Evolutionary conservation across 2,329 filamentous ascomycete genomes (phyloP), one percentile per base, ranked within the genome.

Genomic region (Chrysosporium keratinophilum): DNA sequence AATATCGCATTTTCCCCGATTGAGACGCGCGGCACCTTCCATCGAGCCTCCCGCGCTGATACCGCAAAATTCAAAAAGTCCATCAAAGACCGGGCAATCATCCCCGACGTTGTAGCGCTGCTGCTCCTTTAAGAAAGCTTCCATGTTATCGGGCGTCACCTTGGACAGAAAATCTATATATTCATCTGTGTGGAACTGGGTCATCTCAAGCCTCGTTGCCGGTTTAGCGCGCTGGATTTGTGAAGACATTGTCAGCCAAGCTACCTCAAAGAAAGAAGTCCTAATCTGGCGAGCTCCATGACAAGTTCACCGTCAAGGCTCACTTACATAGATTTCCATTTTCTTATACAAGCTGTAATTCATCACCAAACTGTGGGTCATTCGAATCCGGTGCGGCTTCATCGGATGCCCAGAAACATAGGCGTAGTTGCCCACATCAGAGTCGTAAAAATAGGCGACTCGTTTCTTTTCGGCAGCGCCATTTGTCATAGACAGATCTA

Each of bases 141-240:
- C 94, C 88, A 97, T 97, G 68, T 98, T 98, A 74, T 98, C 93
- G 1, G 93, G 94, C 0, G 93, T 97, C 53, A 98, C 93, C 63
- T 94, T 95, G 58, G 81, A 80, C 42, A 85, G 73, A 64, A 85
- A 85, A 54, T 85, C 82, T 64, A 85, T 82, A 66, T 85, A 85
- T 75, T 85, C 82, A 67, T 85, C 82, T 7, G 82, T 85, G 67
- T 85, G 82, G 66, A 85, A 85, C 65, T 85, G 82, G 57, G 81
- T 84, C 82, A 85, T 85, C 64, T 85, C 82, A 65, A 81, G 82
- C 62, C 81, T 82, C 46, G 80, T 82, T 6, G 82, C 73, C 79
- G 86, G 86, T 75, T 91, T 91, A 52, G 86, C 86, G 58, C 86
- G 83, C 85, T 89, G 17, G 33, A 53, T 11, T 28, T 28, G 23